Evolutionary conservation across 805 yeast genomes (phyloP).

Genomic region (Yarrowia bubula): DNA sequence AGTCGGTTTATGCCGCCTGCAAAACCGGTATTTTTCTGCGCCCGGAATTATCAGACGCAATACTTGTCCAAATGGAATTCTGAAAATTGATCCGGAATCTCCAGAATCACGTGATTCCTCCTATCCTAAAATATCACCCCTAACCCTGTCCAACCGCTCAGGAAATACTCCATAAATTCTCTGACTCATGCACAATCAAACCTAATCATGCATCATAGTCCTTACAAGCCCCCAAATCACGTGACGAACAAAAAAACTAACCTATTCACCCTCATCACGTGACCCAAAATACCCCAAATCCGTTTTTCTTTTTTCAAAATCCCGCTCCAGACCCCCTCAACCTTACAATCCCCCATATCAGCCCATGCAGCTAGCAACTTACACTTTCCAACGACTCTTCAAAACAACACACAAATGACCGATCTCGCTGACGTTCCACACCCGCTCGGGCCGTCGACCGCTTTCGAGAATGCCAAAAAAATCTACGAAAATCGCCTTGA

Average conservation of each 20-base stretch:
- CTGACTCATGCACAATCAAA: not conserved
- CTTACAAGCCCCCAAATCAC: too few relatives aligned
- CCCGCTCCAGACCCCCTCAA: not conserved
- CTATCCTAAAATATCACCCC: not conserved
- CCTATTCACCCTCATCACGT: too few relatives aligned
- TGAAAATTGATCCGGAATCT: not conserved
- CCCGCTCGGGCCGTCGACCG: not conserved
- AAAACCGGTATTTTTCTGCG: not conserved
- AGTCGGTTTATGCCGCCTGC: not conserved
- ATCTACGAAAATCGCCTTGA: constrained; percentile 1
- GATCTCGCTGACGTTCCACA: not conserved
- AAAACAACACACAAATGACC: not conserved
- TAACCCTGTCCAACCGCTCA: not conserved
- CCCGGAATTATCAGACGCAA: not conserved
- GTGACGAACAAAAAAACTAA: too few relatives aligned
- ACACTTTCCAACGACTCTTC: not conserved
- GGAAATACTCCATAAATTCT: too few relatives aligned
- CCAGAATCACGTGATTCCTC: not conserved
- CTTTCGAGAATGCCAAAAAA: constrained; percentile 1
- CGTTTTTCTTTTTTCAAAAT: not conserved
- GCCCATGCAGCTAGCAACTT: not conserved
- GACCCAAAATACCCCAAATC: not conserved
- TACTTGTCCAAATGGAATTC: not conserved
- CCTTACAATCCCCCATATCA: too few relatives aligned
- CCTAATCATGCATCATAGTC: too few relatives aligned